Base-by-base conservation (phyloP, 129 eudicot genomes). In the Arctium minus region DNA sequence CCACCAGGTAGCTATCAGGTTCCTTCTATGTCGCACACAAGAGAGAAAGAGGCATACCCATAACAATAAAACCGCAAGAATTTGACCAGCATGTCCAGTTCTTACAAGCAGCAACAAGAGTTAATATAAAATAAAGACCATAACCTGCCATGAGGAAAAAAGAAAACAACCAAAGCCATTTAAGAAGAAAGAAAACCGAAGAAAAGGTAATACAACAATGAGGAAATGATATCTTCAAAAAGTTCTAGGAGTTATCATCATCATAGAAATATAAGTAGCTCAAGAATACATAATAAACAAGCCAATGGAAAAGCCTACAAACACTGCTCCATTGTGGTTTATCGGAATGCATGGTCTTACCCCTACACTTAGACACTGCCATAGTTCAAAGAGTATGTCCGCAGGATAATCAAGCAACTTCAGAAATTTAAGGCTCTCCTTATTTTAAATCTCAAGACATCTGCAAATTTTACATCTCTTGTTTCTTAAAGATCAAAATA, bases 81-180 rank as follows among this genome's bases (percentile, higher is more conserved):
- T 86, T 84, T 69, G 94, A 91, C 99, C 98, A 96, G 92, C 97
- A 93, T 67, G 83, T 60, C 99, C 98, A 96, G 30, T 88, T 91
- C 88, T 93, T 89, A 74, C 97, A 93, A 78, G 99, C 93, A 85
- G 97, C 99, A 82, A 90, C 74, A 62, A 93, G 90, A 65, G 89
- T 93, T 77, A 91, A 89, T 81, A 90, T 85, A 65, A 93, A 96
- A 84, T 93, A 93, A 65, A 90, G 39, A 87, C 89, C 83, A 83
- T 88, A 91, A 80, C 99, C 99, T 93, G 97, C 80, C 48, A 88
- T 60, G 31, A 36, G 9, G 48, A 15, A 64, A 75, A 40, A 17
- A 37, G 15, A 48, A 35, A 80, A 73, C 38, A 76, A 50, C 75
- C 71, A 48, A 72, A 82, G 77, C 74, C 74, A 76, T 72, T 12